Conservation (phyloP, 768 basidiomycete genomes). For the Phaffia tasmanica region DNA sequence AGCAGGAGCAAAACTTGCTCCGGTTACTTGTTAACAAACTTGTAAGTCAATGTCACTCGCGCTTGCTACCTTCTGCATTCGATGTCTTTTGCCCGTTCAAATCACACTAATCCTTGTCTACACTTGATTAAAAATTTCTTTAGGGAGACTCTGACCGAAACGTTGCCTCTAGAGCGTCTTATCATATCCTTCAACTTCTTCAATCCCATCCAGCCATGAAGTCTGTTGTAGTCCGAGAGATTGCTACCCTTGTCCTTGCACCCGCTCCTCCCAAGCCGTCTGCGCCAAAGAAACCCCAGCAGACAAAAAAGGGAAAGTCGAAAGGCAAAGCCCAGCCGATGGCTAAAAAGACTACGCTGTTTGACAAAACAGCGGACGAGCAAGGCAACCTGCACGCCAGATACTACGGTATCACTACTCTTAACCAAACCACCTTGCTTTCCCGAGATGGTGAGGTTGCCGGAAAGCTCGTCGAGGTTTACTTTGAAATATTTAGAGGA, state of each 20-base stretch:
- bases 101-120: neutral
- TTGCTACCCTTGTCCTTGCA: conserved; percentile 63
- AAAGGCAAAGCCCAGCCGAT: conserved; percentile 29
- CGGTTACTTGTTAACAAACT: conserved; percentile 89
- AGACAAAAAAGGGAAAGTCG: conserved; percentile 24
- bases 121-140: neutral
- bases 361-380: conserved; percentile 30
- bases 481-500: conserved; percentile 89
- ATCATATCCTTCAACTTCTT: conserved; percentile 76
- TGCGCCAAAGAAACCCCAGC: conserved; percentile 32
- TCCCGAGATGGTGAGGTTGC: conserved; percentile 60
- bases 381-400: conserved; percentile 50
- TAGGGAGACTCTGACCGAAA: conserved; percentile 83
- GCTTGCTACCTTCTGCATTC: neutral
- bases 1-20: conserved; percentile 94
- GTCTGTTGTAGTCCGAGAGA: conserved; percentile 71
- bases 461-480: conserved; percentile 66
- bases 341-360: conserved; percentile 33
- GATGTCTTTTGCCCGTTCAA: no score
- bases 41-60: conserved; percentile 42
- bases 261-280: conserved; percentile 41
- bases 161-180: conserved; percentile 78
- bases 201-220: conserved; percentile 93
- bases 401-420: conserved; percentile 86
- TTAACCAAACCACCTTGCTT: conserved; percentile 78